Evolutionary conservation across 2,329 filamentous ascomycete genomes (phyloP).

Genomic region (Thermoascus crustaceus): DNA sequence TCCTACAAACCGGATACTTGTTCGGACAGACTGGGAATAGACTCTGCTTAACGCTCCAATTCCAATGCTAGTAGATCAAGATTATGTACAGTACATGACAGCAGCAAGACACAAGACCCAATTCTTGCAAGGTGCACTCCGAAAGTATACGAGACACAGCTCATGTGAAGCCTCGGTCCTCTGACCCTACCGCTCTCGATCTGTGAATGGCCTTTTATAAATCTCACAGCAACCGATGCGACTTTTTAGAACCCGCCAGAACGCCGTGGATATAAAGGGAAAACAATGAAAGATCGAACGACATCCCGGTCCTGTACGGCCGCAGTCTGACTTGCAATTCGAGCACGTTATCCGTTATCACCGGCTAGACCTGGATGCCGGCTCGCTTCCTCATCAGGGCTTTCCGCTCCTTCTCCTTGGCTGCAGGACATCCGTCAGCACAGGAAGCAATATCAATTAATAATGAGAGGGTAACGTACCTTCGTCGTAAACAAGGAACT

Average conservation of each 20-base stretch:
- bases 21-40: no score
- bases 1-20: no score
- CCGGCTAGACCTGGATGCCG: constrained; percentile 12
- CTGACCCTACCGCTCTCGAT: constrained; percentile 7
- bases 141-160: no score
- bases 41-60: no score
- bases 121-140: no score
- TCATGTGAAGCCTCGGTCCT: no score
- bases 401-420: constrained; percentile 59
- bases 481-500: constrained; percentile 84
- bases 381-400: constrained; percentile 60
- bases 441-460: constrained; percentile 4
- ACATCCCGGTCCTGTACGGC: constrained; percentile 6
- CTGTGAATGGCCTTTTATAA: constrained; percentile 14
- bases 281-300: constrained; percentile 20
- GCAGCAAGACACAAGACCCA: no score
- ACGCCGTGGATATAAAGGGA: constrained; percentile 37
- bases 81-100: no score
- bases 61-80: no score
- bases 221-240: constrained; percentile 11
- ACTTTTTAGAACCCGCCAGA: constrained; percentile 28
- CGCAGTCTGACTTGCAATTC: constrained; percentile 8
- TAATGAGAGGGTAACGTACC: constrained; percentile 42
- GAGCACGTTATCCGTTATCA: constrained; percentile 16
- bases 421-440: constrained; percentile 32